phyloP scores from a whole-genome alignment of 2,329 filamentous ascomycete species.

The Penicillium nordicum region DNA sequence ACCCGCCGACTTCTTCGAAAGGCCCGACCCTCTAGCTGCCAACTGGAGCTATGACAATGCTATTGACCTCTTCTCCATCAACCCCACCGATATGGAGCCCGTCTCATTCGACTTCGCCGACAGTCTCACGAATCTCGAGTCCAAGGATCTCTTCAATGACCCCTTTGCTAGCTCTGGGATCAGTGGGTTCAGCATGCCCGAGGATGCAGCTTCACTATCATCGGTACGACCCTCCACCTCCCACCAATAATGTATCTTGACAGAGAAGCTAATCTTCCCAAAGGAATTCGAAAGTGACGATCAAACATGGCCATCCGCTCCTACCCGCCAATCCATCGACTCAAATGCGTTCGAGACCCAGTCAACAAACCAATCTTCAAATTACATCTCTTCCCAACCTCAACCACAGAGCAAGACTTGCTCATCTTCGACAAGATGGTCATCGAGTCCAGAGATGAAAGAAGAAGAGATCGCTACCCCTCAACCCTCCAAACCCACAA shows the following conservation, averaged over 20 bases:
- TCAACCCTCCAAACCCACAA: slow-evolving; percentile 11
- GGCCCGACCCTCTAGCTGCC: slow-evolving; percentile 34
- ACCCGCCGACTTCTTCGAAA: slow-evolving; percentile 13
- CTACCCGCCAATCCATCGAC: slow-evolving; percentile 20
- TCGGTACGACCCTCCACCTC: slow-evolving; percentile 15
- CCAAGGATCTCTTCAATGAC: slow-evolving; percentile 32
- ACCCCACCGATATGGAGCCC: slow-evolving; percentile 31
- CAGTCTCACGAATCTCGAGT: slow-evolving; percentile 26
- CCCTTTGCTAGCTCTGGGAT: slow-evolving; percentile 31
- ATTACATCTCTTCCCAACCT: slow-evolving; percentile 6
- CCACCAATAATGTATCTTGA: not conserved
- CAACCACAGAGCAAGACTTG: slow-evolving; percentile 9
- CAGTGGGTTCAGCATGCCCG: slow-evolving; percentile 32
- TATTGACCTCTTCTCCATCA: slow-evolving; percentile 34
- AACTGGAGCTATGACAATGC: slow-evolving; percentile 37
- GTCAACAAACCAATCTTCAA: slow-evolving; percentile 1
- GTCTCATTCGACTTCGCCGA: slow-evolving; percentile 32
- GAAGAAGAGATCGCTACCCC: slow-evolving; percentile 24
- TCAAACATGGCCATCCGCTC: slow-evolving; percentile 30
- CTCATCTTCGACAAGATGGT: slow-evolving; percentile 21
- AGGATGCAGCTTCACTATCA: slow-evolving; percentile 31
- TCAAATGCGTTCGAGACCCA: slow-evolving; percentile 11
- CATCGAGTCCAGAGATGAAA: slow-evolving; percentile 30
- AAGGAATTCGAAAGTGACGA: slow-evolving; percentile 36
- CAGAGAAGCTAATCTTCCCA: not conserved